phyloP scores from a whole-genome alignment of 177 flowering plant species.

The Telopea speciosissima region DNA sequence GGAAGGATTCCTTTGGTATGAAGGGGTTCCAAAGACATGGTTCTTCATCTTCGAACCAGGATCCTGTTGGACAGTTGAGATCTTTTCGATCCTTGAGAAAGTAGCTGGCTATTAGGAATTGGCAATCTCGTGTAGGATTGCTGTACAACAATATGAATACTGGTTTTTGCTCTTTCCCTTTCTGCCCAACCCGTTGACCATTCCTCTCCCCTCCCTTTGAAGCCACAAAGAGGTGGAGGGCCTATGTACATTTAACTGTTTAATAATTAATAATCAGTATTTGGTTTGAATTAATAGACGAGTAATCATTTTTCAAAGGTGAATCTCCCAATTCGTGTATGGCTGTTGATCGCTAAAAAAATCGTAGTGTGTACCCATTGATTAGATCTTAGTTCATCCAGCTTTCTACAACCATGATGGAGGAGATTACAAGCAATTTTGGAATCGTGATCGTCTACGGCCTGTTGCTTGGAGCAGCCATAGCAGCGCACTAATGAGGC shows the following conservation, averaged over 20 bases:
- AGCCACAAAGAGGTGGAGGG: not conserved
- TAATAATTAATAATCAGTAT: too few relatives aligned
- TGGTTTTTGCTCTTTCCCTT: not conserved
- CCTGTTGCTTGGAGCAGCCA: too few relatives aligned
- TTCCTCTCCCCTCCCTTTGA: not conserved
- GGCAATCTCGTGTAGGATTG: not conserved
- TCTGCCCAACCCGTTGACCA: not conserved
- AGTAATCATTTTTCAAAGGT: too few relatives aligned
- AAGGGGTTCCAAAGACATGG: constrained; percentile 7
- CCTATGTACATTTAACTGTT: not conserved
- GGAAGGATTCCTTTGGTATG: constrained; percentile 21
- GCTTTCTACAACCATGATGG: too few relatives aligned
- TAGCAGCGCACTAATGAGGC: too few relatives aligned
- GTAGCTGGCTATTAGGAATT: not conserved
- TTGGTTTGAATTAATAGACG: too few relatives aligned
- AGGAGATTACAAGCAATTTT: too few relatives aligned
- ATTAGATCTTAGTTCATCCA: too few relatives aligned
- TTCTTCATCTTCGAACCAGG: not conserved
- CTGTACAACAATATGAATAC: not conserved
- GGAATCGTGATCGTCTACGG: too few relatives aligned
- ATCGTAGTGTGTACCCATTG: too few relatives aligned
- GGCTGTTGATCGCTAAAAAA: too few relatives aligned
- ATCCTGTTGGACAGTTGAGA: not conserved
- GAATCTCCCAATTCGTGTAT: too few relatives aligned
- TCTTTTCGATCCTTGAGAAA: not conserved